These are phyloP conservation scores for Exophiala phaeomuriformis DNA, from an alignment of 2,329 filamentous ascomycete species.

Conservation along the genomic window DNA sequence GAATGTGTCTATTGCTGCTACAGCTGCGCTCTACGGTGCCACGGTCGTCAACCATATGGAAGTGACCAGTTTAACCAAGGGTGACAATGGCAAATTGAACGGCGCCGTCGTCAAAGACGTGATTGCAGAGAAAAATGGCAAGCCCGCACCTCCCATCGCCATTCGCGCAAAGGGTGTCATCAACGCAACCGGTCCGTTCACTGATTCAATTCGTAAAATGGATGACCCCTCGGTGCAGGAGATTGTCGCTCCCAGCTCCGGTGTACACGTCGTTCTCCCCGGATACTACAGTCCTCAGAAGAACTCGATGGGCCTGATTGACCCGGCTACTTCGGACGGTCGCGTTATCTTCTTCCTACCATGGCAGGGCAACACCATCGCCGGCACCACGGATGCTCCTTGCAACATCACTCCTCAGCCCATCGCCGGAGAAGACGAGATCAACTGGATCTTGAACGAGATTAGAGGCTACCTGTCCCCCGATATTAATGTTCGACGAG, in stretches of 20 bases:
- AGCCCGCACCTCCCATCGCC: conserved; percentile 48
- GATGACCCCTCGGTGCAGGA: conserved; percentile 65
- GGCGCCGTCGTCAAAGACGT: conserved; percentile 68
- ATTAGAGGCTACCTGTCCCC: conserved; percentile 74
- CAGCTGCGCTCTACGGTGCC: conserved; percentile 75
- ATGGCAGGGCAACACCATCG: conserved; percentile 89
- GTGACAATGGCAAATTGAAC: conserved; percentile 62
- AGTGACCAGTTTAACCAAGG: conserved; percentile 68
- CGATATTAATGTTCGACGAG: conserved; percentile 75
- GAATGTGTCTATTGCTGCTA: conserved; percentile 85
- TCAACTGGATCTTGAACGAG: conserved; percentile 80
- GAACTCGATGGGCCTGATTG: conserved; percentile 74
- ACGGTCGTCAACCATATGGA: conserved; percentile 79
- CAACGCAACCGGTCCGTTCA: conserved; percentile 84
- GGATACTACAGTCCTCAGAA: conserved; percentile 72
- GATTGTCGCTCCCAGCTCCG: conserved; percentile 78
- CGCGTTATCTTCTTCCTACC: conserved; percentile 89
- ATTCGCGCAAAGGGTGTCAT: conserved; percentile 75
- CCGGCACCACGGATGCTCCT: conserved; percentile 76
- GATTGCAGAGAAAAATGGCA: conserved; percentile 58
- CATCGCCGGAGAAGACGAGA: conserved; percentile 71
- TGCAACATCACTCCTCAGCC: conserved; percentile 66
- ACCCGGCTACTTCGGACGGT: conserved; percentile 78
- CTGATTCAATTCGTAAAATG: conserved; percentile 76
- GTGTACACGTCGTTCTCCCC: conserved; percentile 78